Evolutionary conservation across 441 rosid species (phyloP).

Genomic region (Gossypium davidsonii): DNA sequence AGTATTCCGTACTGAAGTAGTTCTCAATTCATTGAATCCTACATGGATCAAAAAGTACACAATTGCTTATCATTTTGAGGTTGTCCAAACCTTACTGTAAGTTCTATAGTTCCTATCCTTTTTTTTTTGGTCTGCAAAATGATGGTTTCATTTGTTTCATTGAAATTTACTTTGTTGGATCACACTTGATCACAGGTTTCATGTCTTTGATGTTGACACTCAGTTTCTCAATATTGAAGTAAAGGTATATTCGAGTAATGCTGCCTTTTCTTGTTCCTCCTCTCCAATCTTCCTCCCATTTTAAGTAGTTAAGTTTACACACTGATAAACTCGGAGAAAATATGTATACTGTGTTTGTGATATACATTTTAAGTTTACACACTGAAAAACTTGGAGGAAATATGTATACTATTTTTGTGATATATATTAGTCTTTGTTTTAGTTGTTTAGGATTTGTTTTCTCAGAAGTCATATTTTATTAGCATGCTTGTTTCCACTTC

Average conservation of each 20-base stretch:
- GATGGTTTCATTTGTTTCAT: constrained; percentile 14
- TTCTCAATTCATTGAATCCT: constrained; percentile 78
- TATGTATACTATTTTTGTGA: neutral
- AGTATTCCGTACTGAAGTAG: constrained; percentile 70
- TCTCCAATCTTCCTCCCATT: neutral
- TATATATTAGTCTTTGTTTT: neutral
- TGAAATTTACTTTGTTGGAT: constrained; percentile 16
- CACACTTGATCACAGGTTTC: constrained; percentile 45
- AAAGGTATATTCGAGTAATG: constrained; percentile 41
- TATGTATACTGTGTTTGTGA: neutral
- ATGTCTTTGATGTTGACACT: constrained; percentile 71
- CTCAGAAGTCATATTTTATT: neutral
- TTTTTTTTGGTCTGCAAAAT: neutral
- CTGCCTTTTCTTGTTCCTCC: neutral
- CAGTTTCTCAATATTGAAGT: constrained; percentile 63
- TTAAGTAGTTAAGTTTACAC: neutral
- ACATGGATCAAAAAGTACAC: constrained; percentile 61
- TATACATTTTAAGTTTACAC: constrained; percentile 1
- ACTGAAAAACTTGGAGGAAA: neutral
- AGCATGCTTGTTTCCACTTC: neutral
- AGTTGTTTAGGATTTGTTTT: neutral
- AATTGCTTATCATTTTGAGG: constrained; percentile 59
- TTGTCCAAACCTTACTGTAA: constrained; percentile 74
- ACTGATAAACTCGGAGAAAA: neutral
- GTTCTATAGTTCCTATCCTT: constrained; percentile 22